Evolutionary conservation across 176 grass and related monocot genomes (phyloP), one percentile per base, ranked within the genome.

Genomic region (Secale cereale): DNA sequence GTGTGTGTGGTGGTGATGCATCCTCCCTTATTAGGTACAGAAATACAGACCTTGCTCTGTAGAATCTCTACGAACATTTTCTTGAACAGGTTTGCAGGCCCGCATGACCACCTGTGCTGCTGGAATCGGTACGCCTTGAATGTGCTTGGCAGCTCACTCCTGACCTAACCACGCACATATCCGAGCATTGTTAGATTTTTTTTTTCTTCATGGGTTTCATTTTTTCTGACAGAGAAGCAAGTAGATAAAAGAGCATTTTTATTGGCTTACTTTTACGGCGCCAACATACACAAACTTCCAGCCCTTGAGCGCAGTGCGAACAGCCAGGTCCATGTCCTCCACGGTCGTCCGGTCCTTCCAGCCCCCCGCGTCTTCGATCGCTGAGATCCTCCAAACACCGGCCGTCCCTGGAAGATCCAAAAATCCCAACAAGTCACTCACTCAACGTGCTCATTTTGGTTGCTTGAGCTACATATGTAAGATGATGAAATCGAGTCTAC

Each of bases 291-390:
- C 65, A 33, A 99, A 92, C 20, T 96, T 99, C 97, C 97, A 96
- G 22, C 94, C 93, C 86, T 48, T 85, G 3, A 99, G 86, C 10
- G 71, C 52, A 0, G 93, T 94, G 22, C 97, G 94, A 52, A 99
- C 91, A 2, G 97, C 97, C 15, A 99, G 67, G 84, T 99, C 97
- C 97, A 99, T 99, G 84, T 99, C 93, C 84, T 99, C 97, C 25
- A 99, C 97, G 6, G 97, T 99, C 1, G 97, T 99, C n/a, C 97
- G 88, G 67, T 99, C 94, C 79, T 96, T 94, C 97, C 97, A 99
- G 3, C 97, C 97, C 1, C 97, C 97, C 0, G 90, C 90, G 65
- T 99, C 91, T 29, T 80, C 33, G 6, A 99, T 99, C 2, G 94
- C 90, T 33, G 87, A 35, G 10, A 92, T 91, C 77, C 97, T 99